Conservation (phyloP, 768 basidiomycete genomes). For the Lactifluus pinguis region DNA sequence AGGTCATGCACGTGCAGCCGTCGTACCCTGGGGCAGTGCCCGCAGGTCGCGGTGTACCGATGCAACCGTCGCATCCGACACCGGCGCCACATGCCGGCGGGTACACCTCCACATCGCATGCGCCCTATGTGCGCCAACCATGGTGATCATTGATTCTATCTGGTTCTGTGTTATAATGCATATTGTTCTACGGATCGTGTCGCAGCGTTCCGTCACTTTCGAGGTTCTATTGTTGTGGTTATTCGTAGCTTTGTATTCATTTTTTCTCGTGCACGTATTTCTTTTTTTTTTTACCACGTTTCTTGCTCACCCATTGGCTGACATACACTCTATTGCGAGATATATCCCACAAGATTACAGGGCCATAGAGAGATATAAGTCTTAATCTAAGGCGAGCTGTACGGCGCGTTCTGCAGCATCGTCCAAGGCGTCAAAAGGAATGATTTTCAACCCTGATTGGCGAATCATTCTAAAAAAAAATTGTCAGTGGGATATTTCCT, state of each 20-base stretch:
- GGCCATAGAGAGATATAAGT: neutral
- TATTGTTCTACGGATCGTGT: neutral
- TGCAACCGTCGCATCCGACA: conserved; percentile 34
- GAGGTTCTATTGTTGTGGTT: neutral
- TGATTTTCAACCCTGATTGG: conserved; percentile 87
- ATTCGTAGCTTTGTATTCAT: conserved; percentile 12
- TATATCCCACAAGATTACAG: conserved; percentile 5
- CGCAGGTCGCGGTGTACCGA: conserved; percentile 31
- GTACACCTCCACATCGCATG: conserved; percentile 10
- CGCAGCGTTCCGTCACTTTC: neutral
- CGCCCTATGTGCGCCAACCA: conserved; percentile 6
- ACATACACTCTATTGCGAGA: conserved; percentile 17
- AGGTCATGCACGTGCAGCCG: conserved; percentile 27
- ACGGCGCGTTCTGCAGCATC: conserved; percentile 82
- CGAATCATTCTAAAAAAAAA: conserved; percentile 67
- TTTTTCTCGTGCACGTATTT: conserved; percentile 5
- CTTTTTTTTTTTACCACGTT: neutral
- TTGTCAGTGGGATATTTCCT: conserved; percentile 15
- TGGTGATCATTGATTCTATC: neutral
- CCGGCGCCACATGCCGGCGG: conserved; percentile 14
- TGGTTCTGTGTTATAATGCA: neutral
- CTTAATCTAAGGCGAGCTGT: conserved; percentile 41
- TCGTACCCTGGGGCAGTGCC: conserved; percentile 25
- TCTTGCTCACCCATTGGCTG: neutral
- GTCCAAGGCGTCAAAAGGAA: conserved; percentile 87